Conservation (phyloP, 306 rosid species). For the Cucurbita moschata region DNA sequence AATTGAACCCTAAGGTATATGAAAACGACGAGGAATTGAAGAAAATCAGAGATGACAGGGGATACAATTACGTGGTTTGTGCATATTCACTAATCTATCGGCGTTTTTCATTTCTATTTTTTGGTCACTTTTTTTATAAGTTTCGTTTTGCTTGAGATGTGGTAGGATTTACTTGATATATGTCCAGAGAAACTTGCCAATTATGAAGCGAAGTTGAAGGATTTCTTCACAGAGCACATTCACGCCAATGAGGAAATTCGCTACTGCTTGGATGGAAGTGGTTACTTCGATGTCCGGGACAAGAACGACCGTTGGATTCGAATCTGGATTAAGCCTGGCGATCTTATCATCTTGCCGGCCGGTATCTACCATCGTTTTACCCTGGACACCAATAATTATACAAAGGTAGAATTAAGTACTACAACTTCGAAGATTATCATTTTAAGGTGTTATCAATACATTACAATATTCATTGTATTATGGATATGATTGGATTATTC, state of each 20-base stretch:
- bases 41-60: slow-evolving; percentile 57
- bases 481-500: not conserved
- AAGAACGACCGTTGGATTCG: slow-evolving; percentile 78
- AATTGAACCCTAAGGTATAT: slow-evolving; percentile 26
- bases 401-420: slow-evolving; percentile 40
- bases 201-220: slow-evolving; percentile 70
- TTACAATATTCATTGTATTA: not conserved
- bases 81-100: not conserved
- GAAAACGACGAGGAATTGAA: slow-evolving; percentile 53
- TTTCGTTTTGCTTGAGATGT: not conserved
- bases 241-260: slow-evolving; percentile 93
- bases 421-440: not conserved
- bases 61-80: slow-evolving; percentile 65
- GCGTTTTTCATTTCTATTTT: not conserved
- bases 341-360: slow-evolving; percentile 88
- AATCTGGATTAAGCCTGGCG: slow-evolving; percentile 71
- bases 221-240: slow-evolving; percentile 84
- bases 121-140: not conserved
- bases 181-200: slow-evolving; percentile 63
- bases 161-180: slow-evolving; percentile 71
- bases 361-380: slow-evolving; percentile 93
- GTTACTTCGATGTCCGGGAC: slow-evolving; percentile 77
- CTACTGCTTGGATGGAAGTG: slow-evolving; percentile 73
- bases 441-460: not conserved
- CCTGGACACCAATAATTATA: slow-evolving; percentile 55